phyloP scores from a whole-genome alignment of 495 filamentous ascomycete genomes.

The Gamarada debralockiae region DNA sequence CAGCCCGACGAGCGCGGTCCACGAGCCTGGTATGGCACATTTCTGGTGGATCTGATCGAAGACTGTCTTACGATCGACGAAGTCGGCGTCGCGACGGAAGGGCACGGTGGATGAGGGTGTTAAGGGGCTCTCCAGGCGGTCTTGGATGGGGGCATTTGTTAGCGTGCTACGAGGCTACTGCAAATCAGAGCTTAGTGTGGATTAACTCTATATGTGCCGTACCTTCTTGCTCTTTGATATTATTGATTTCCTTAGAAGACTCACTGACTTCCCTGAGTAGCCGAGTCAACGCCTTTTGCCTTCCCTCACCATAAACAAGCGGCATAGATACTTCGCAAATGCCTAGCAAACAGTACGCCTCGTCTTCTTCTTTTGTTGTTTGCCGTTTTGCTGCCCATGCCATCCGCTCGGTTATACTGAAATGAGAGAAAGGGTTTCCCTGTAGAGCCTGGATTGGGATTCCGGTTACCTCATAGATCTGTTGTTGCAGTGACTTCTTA shows the following conservation, averaged over 20 bases:
- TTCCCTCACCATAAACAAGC: conserved; percentile 20
- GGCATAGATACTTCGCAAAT: conserved; percentile 32
- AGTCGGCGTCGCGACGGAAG: background rate
- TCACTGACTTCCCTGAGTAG: conserved; percentile 13
- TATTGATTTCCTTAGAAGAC: background rate
- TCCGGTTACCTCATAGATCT: conserved; percentile 5
- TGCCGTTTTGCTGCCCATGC: conserved; percentile 15
- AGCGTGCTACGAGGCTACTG: no score
- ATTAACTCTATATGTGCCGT: background rate
- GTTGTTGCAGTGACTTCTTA: conserved; percentile 9
- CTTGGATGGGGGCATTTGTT: no score
- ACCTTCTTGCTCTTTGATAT: conserved; percentile 1
- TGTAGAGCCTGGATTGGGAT: conserved; percentile 3
- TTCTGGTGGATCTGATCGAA: background rate
- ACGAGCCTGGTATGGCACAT: background rate
- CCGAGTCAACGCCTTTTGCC: conserved; percentile 20
- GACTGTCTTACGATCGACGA: background rate
- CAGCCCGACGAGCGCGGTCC: background rate
- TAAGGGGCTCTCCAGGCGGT: no score
- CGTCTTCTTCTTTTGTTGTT: conserved; percentile 13
- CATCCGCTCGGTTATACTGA: conserved; percentile 14
- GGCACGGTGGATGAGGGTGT: background rate
- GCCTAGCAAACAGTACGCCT: conserved; percentile 24
- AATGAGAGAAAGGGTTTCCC: conserved; percentile 1
- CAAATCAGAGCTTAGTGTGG: background rate